Base-by-base conservation (phyloP, 257 asterid species). In the Nicotiana tabacum region DNA sequence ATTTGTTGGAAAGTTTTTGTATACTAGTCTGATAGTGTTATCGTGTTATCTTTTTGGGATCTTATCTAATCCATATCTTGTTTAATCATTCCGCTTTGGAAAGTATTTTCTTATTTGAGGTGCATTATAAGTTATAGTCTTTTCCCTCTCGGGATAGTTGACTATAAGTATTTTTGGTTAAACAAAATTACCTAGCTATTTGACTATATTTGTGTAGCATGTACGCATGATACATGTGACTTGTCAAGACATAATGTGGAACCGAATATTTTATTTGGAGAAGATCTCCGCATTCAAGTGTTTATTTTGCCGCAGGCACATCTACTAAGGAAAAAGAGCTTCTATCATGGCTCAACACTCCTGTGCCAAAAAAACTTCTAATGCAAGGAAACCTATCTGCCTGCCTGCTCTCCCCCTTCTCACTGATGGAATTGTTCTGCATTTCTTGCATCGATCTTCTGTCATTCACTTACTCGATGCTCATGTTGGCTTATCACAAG, bases 251-350 rank as follows among this genome's bases (percentile, higher is more conserved):
- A 33, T 74, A 55, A 77, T 51, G 84, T 85, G 78, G 60, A 46
- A 46, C 78, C 60, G 4, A 72, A 46, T 32, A 72, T 83, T 64
- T 70, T 86, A 77, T 30, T 80, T 33, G 60, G 60, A 46, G 83
- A 83, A 84, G 91, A 83, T 79, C 87, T 88, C 87, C 82, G 32
- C 87, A 78, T 89, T 92, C 90, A 93, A 93, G 93, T 82, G 87
- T 92, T 92, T 95, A 90, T 89, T 95, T 95, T 95, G 92, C 90
- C 93, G 95, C 97, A 95, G 98, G 98, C 87, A 88, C 94, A 77
- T 88, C 88, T 89, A 62, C 91, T 84, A 89, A 88, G 85, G 95
- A 87, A 87, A 85, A 88, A 87, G 95, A 89, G 92, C 93, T 88
- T 86, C 95, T 91, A 87, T 87, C 84, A 89, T 90, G 92, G 94